These are phyloP conservation scores for Cubamyces lactineus DNA, from an alignment of 768 basidiomycete genomes.

Conservation along the genomic window DNA sequence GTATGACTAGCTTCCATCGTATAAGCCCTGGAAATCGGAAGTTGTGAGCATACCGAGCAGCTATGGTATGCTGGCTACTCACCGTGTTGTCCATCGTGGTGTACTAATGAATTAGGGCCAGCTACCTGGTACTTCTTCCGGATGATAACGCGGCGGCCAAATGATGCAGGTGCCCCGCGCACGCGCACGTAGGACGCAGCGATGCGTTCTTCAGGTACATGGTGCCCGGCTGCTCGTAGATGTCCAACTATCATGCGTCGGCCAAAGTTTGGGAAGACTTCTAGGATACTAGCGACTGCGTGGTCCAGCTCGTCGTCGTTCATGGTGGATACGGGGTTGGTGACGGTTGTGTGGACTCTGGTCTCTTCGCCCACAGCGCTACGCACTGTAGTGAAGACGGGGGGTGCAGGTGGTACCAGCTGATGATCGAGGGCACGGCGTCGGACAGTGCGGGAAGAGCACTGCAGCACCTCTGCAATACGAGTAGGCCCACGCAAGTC, in stretches of 20 bases:
- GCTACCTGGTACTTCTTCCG: slow-evolving; percentile 27
- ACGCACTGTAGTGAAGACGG: slow-evolving; percentile 24
- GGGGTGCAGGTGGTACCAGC: slow-evolving; percentile 27
- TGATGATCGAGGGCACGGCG: slow-evolving; percentile 34
- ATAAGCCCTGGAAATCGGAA: slow-evolving; percentile 21
- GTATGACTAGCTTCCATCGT: slow-evolving; percentile 32
- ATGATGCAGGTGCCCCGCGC: neutral
- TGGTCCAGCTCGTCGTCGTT: neutral
- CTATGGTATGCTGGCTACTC: neutral
- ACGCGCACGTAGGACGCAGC: slow-evolving; percentile 6
- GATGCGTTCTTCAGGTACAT: neutral
- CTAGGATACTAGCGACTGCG: neutral
- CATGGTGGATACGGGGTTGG: slow-evolving; percentile 23
- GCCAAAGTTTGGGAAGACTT: slow-evolving; percentile 5
- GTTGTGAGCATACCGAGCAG: neutral
- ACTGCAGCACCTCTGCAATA: slow-evolving; percentile 28
- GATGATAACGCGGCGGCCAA: slow-evolving; percentile 7
- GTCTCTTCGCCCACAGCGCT: slow-evolving; percentile 24
- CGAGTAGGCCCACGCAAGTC: slow-evolving; percentile 10
- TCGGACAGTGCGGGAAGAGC: slow-evolving; percentile 28
- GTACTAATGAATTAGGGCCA: slow-evolving; percentile 29
- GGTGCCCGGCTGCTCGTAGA: slow-evolving; percentile 1
- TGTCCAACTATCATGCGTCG: slow-evolving; percentile 8
- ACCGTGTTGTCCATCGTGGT: slow-evolving; percentile 33
- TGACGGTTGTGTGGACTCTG: slow-evolving; percentile 19